phyloP scores from a whole-genome alignment of 139 green algal genomes.

The Chlorella sp. region DNA sequence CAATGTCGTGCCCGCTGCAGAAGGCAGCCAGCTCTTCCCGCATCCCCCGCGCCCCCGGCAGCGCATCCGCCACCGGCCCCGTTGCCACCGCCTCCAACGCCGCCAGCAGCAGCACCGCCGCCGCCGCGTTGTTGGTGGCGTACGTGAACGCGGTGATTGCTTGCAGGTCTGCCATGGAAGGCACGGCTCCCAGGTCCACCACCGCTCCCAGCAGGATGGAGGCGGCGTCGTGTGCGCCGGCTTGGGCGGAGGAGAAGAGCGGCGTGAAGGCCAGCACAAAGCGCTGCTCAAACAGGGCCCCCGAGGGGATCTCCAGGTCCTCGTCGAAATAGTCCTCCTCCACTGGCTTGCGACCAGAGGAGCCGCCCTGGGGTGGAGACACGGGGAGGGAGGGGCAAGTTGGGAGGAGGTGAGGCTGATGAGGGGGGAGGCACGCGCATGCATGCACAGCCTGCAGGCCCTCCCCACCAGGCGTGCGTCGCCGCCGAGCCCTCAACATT shows the following conservation, averaged over 20 bases:
- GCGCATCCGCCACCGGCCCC: not conserved
- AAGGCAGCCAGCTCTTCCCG: not conserved
- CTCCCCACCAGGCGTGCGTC: not conserved
- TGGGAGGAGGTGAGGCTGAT: not conserved
- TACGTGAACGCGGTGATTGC: not conserved
- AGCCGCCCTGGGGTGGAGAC: not conserved
- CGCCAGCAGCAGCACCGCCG: not conserved
- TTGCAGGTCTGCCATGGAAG: not conserved
- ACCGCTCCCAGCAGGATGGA: constrained; percentile 13
- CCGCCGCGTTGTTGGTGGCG: not conserved
- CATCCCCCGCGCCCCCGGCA: not conserved
- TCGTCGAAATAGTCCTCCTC: not conserved
- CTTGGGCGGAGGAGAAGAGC: not conserved
- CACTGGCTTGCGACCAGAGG: not conserved
- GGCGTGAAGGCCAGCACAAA: not conserved
- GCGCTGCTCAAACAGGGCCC: not conserved
- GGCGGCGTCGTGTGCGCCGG: not conserved
- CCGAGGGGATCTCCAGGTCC: not conserved
- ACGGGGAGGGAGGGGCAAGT: not conserved
- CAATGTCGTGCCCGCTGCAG: not conserved
- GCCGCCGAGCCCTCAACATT: too few species aligned
- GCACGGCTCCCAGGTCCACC: not conserved
- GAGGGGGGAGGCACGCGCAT: too few species aligned
- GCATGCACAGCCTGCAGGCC: not conserved
- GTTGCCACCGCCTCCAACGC: not conserved